phyloP scores from a whole-genome alignment of 495 filamentous ascomycete genomes.

The Tuber indicum region DNA sequence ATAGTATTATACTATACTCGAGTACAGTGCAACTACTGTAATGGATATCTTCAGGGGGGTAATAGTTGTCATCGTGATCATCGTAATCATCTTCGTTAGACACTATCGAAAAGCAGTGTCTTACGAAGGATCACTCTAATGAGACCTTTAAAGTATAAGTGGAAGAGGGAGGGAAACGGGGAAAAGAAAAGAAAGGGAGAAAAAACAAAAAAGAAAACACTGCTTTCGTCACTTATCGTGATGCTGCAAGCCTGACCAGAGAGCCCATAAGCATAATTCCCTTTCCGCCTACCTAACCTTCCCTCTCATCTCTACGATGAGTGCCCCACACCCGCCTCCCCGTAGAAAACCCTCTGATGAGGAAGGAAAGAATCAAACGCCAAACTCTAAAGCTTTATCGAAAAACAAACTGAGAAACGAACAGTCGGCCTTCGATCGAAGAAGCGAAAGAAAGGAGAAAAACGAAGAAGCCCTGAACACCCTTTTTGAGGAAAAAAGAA shows the following conservation, averaged over 20 bases:
- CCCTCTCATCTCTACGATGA: background rate
- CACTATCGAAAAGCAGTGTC: background rate
- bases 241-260: background rate
- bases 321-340: background rate
- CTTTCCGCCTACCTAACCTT: background rate
- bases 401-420: background rate
- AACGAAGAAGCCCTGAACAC: background rate
- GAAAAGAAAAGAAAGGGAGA: background rate
- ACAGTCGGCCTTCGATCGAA: background rate
- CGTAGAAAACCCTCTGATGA: background rate
- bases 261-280: background rate
- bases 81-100: background rate
- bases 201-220: background rate
- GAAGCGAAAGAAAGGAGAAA: background rate
- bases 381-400: slow-evolving; percentile 1
- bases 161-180: background rate
- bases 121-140: background rate
- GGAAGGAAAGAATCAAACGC: background rate
- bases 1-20: background rate
- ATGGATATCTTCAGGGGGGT: background rate
- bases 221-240: background rate
- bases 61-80: background rate
- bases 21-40: background rate
- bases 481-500: background rate
- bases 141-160: background rate